Base-by-base conservation (phyloP, 2,329 filamentous ascomycete species). In the Epichloe brachyelytri region DNA sequence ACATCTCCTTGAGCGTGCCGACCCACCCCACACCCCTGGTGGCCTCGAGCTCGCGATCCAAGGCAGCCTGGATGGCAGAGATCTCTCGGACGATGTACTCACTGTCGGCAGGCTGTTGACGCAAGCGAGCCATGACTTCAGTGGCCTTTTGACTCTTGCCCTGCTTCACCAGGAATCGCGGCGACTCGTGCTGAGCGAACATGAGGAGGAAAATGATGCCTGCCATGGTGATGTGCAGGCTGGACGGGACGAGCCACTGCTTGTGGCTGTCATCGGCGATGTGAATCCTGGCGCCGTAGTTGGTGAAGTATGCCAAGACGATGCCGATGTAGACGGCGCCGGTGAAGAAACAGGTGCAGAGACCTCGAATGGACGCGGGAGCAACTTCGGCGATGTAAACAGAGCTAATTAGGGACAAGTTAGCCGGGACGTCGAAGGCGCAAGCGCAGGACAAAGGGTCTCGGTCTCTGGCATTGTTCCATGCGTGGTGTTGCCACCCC, bases 241-340 rank as follows among this genome's bases (percentile, higher is more conserved):
- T 82, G 41, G 84, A 88, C 0, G 86, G 86, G 0, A 88, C 77
- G 43, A 85, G 74, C 77, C 77, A 80, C 55, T 74, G 71, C 50
- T 70, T 69, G 51, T 71, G 66, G 2, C 68, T 71, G n/a, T 63
- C 58, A 46, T 72, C 68, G 22, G 67, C 64, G 20, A 81, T 67
- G 62, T 79, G 68, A 43, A 79, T 50, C 51, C 72, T 64, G 50
- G 68, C 71, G 52, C 81, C 81, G 61, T 82, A 85, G 64, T 82
- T 85, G 53, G 83, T 79, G 59, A 88, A 90, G 68, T 89, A 91
- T 8, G 83, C 85, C 15, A 90, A 72, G 59, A 90, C 84, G 54
- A 89, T 87, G 22, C 85, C 86, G 49, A 86, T 66, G 61, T 90
- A 90, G 20, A 90, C 86, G 47, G 68, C 68, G 3, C 70, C 70